Percentiles rank a stretch among this genome's conserved stretches.
These are phyloP conservation scores for Tylopilus intermedius DNA, from an alignment of 768 basidiomycete species.

Conservation along the genomic window DNA sequence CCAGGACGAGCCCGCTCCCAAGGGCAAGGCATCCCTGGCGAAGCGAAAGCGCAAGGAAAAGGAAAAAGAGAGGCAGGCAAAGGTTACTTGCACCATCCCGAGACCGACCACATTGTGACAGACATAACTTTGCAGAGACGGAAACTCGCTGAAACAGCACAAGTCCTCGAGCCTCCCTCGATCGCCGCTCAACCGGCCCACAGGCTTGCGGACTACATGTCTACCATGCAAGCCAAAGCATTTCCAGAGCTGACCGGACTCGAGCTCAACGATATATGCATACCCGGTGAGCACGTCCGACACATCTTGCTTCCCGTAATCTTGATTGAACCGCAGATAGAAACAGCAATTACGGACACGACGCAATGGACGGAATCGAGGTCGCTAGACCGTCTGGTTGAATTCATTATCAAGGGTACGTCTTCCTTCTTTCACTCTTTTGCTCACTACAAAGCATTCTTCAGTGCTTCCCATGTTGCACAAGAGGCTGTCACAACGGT, in stretches of 20 bases:
- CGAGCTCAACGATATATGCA: slow-evolving; percentile 73
- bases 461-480: slow-evolving; percentile 64
- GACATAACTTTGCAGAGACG: slow-evolving; percentile 45
- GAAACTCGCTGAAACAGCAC: slow-evolving; percentile 50
- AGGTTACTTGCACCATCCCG: slow-evolving; percentile 39
- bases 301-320: slow-evolving; percentile 21
- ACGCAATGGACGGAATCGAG: slow-evolving; percentile 66
- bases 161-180: slow-evolving; percentile 36
- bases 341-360: slow-evolving; percentile 69
- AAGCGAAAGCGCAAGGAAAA: slow-evolving; percentile 75
- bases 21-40: slow-evolving; percentile 25
- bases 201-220: slow-evolving; percentile 58
- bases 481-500: slow-evolving; percentile 65
- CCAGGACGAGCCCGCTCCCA: slow-evolving; percentile 26
- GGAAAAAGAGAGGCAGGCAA: slow-evolving; percentile 68
- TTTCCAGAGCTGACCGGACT: slow-evolving; percentile 66
- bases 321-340: slow-evolving; percentile 57
- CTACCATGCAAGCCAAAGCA: slow-evolving; percentile 61
- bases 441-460: neutral
- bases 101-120: slow-evolving; percentile 6
- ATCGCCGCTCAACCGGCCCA: slow-evolving; percentile 54
- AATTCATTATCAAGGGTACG: slow-evolving; percentile 73
- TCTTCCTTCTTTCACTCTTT: neutral
- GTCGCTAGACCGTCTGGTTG: slow-evolving; percentile 63
- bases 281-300: slow-evolving; percentile 59